Percentiles rank a stretch among this genome's conserved stretches.
Conservation (phyloP, 352 stramenopile genomes). For the Peronosclerospora sorghi region DNA sequence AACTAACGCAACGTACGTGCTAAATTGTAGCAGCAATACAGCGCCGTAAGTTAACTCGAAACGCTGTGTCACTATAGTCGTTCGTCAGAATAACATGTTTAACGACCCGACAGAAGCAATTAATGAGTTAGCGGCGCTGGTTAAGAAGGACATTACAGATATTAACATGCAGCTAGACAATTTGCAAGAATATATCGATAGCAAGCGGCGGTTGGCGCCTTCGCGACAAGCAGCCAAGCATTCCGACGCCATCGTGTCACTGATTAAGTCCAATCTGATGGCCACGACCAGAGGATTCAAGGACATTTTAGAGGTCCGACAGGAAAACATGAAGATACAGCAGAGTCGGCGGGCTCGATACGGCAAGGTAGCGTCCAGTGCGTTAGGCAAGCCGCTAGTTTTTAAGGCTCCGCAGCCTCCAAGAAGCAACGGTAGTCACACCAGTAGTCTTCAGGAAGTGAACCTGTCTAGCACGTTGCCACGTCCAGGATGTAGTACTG, state of each 20-base stretch:
- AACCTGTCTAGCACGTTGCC: slow-evolving; percentile 45
- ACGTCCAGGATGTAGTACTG: slow-evolving; percentile 26
- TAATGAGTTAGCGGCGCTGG: slow-evolving; percentile 65
- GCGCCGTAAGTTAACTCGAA: too few species aligned
- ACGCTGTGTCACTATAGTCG: too few species aligned
- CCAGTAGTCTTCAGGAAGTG: slow-evolving; percentile 20
- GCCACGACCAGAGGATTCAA: slow-evolving; percentile 72
- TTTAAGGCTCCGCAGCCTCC: slow-evolving; percentile 38
- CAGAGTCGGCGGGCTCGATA: slow-evolving; percentile 70
- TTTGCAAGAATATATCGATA: slow-evolving; percentile 71
- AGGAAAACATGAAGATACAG: slow-evolving; percentile 83
- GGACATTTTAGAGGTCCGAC: slow-evolving; percentile 74
- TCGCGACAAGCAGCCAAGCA: slow-evolving; percentile 71
- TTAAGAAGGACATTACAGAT: slow-evolving; percentile 83
- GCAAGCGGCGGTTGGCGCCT: slow-evolving; percentile 36
- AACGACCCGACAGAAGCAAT: slow-evolving; percentile 78
- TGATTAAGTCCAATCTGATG: slow-evolving; percentile 82
- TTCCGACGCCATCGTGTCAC: slow-evolving; percentile 70
- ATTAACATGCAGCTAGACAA: slow-evolving; percentile 83
- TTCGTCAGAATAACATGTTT: slow-evolving; percentile 85
- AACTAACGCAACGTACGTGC: too few species aligned
- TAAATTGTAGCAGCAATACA: too few species aligned
- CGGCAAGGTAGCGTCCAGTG: slow-evolving; percentile 57
- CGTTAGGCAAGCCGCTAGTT: slow-evolving; percentile 60
- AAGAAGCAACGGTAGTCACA: slow-evolving; percentile 23